Conservation (phyloP, 495 filamentous ascomycete genomes). For the Chaetomium cochliodes region DNA sequence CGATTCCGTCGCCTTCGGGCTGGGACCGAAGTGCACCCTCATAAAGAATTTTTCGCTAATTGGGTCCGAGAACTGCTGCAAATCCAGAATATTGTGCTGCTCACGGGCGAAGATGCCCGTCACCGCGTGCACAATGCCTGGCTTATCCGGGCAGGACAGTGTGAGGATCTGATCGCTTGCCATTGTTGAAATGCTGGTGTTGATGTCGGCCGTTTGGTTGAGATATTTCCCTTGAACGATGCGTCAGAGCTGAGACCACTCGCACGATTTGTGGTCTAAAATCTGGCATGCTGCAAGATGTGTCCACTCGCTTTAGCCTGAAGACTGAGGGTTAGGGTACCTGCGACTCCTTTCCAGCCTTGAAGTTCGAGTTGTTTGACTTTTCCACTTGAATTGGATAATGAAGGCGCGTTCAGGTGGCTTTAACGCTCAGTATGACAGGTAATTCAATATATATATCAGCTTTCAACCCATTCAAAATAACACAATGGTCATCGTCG, state of each 20-base stretch:
- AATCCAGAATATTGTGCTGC: slow-evolving; percentile 69
- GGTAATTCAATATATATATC: too few species aligned
- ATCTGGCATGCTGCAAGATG: not conserved
- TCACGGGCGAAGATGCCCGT: slow-evolving; percentile 65
- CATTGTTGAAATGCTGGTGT: slow-evolving; percentile 32
- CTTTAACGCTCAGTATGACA: too few species aligned
- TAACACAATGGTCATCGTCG: too few species aligned
- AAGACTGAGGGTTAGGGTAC: slow-evolving; percentile 8
- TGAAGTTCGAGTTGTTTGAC: not conserved
- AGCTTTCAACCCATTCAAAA: too few species aligned
- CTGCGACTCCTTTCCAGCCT: not conserved
- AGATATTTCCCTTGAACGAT: slow-evolving; percentile 7
- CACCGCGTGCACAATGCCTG: slow-evolving; percentile 74
- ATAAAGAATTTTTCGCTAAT: slow-evolving; percentile 70
- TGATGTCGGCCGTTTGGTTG: slow-evolving; percentile 8
- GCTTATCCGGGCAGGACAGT: slow-evolving; percentile 70
- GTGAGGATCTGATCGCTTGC: slow-evolving; percentile 65
- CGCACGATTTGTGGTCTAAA: not conserved
- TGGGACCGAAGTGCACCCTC: slow-evolving; percentile 67
- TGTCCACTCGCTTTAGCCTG: slow-evolving; percentile 6
- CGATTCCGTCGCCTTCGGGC: slow-evolving; percentile 30
- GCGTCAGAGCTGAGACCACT: slow-evolving; percentile 13
- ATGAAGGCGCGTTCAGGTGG: too few species aligned
- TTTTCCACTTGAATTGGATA: too few species aligned
- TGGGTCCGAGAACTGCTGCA: slow-evolving; percentile 70